phyloP scores from a whole-genome alignment of 1,284 basidiomycete genomes.

The Ceratobasidium sp. region DNA sequence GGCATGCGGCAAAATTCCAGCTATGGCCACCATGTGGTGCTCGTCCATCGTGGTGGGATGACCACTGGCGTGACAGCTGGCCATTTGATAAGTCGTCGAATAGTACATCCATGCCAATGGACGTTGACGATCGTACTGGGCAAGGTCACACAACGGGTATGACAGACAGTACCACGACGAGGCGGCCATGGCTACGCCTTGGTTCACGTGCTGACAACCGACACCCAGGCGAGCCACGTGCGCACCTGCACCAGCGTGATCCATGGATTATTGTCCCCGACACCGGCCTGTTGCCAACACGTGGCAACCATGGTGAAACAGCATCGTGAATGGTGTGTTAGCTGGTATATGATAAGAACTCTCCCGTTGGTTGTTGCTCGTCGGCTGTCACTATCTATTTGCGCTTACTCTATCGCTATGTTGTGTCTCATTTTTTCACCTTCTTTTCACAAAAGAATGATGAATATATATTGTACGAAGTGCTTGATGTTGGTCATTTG shows the following conservation, averaged over 20 bases:
- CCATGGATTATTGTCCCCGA: background rate
- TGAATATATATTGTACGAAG: too few species aligned
- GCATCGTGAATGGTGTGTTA: too few species aligned
- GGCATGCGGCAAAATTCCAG: background rate
- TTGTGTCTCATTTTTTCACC: too few species aligned
- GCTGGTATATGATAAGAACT: too few species aligned
- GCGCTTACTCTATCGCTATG: too few species aligned
- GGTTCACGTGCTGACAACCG: background rate
- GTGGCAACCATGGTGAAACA: background rate
- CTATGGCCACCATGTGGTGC: background rate
- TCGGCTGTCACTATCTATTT: too few species aligned
- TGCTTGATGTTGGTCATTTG: too few species aligned
- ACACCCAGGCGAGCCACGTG: background rate
- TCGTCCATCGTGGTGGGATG: conserved; percentile 12
- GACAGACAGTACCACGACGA: background rate
- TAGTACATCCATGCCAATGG: background rate
- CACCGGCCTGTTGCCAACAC: background rate
- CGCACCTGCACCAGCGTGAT: background rate
- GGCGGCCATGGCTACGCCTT: background rate
- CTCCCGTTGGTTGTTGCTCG: too few species aligned
- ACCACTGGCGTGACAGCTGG: background rate
- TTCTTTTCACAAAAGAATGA: too few species aligned
- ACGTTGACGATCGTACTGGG: background rate
- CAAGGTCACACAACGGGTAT: background rate
- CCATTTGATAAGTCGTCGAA: background rate